Conservation (phyloP, 805 yeast genomes). For the Cephaloascus albidus region DNA sequence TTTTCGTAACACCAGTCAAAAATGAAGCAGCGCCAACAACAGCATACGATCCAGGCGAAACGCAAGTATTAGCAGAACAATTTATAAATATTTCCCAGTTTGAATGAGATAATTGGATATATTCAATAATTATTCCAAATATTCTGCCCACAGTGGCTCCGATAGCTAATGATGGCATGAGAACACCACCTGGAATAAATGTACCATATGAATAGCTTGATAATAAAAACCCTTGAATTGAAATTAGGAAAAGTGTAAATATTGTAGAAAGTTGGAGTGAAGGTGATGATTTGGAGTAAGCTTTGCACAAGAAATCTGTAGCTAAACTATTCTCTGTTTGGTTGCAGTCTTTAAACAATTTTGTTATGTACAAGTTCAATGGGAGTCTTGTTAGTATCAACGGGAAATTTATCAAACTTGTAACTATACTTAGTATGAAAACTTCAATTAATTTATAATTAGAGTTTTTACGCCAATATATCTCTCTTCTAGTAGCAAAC, state of each 20-base stretch:
- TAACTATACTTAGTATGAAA: constrained; percentile 32
- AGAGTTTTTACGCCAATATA: constrained; percentile 8
- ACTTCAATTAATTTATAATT: constrained; percentile 32
- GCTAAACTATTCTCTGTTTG: constrained; percentile 9
- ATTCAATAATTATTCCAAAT: constrained; percentile 42
- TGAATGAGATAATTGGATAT: constrained; percentile 29
- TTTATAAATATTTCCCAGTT: constrained; percentile 24
- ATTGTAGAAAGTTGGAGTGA: constrained; percentile 5
- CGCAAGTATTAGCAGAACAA: constrained; percentile 30
- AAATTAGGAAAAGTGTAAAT: constrained; percentile 22
- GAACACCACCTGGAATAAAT: constrained; percentile 57
- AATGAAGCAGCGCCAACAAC: constrained; percentile 84
- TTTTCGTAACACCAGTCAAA: constrained; percentile 70
- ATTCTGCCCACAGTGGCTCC: constrained; percentile 55
- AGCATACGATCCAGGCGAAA: constrained; percentile 83
- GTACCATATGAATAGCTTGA: constrained; percentile 64
- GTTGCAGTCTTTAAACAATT: constrained; percentile 62
- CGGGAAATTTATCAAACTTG: constrained; percentile 50
- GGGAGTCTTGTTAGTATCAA: constrained; percentile 44
- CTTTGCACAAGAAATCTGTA: constrained; percentile 25
- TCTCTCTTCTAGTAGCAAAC: constrained; percentile 25
- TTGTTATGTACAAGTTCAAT: constrained; percentile 44
- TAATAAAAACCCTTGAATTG: constrained; percentile 45
- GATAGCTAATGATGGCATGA: constrained; percentile 53
- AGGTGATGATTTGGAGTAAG: neutral